Evolutionary conservation across 208 protist genomes (phyloP), one percentile per base, ranked within the genome.

Genomic region (Wallacemonas rigidus): DNA sequence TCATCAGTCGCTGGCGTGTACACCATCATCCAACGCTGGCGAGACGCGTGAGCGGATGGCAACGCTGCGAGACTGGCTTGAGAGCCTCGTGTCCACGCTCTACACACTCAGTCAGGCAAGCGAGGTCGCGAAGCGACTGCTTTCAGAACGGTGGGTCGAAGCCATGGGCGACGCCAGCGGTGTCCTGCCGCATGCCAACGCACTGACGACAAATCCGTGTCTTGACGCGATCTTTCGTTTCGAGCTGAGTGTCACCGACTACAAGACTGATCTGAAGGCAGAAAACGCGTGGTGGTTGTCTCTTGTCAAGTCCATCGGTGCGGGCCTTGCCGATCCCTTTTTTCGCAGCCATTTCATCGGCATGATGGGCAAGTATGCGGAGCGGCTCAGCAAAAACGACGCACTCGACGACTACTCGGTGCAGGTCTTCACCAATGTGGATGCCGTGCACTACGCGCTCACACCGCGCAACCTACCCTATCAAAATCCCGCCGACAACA

Each of bases 351-450:
- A 81, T 14, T 82, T 88, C 58, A 79, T 81, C 3, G 81, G 77
- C 35, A 71, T 91, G 41, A 69, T 91, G 51, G 58, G 80, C 17
- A 82, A 80, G 35, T 93, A 93, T 72, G 76, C 77, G 0, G 86
- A 92, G 69, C 77, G 77, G 26, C 60, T 89, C 7, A 39, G 47
- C 14, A n/a, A 72, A 2, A 60, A 67, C 7, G 64, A 14, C 14
- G 48, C 67, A 5, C 68, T 83, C 1, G 55, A 76, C 35, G 58
- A 67, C 54, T 71, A 82, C 60, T 44, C 64, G 35, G 80, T 93
- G 60, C 91, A 95, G 67, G 87, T 95, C 38, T 77, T 91, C 36
- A 91, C 85, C 2, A 86, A 86, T 68, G 78, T 80, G 6, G 74
- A 85, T 40, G 82, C 87, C 5, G 70, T 93, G 39, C 71, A 75